Evolutionary conservation across 176 grass and related monocot genomes (phyloP).

Genomic region (Lolium multiflorum): DNA sequence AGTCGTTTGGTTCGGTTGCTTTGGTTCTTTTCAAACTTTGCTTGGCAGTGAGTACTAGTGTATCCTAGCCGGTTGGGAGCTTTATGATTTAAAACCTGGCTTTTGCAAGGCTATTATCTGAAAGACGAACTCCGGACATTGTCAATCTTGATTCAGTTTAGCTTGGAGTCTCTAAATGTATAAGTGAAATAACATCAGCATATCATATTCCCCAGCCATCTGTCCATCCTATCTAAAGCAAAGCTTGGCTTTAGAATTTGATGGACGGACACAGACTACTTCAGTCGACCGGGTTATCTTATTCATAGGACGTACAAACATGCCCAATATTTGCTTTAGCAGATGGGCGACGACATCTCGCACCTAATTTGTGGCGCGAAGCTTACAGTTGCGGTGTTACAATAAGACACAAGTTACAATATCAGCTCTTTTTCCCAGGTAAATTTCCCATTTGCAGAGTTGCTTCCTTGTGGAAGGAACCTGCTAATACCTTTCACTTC

Average conservation of each 20-base stretch:
- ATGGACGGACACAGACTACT: conserved; percentile 18
- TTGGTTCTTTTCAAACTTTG: too few relatives aligned
- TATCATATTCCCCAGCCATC: conserved; percentile 1
- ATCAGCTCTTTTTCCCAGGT: conserved; percentile 7
- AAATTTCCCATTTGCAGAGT: neutral
- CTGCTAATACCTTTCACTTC: conserved; percentile 3
- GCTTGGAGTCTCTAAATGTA: neutral
- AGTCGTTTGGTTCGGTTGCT: too few relatives aligned
- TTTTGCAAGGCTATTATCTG: too few relatives aligned
- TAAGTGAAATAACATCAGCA: conserved; percentile 7
- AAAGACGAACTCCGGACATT: neutral
- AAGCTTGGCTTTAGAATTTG: conserved; percentile 7
- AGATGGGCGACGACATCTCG: conserved; percentile 11
- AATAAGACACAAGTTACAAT: conserved; percentile 37
- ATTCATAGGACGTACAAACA: neutral
- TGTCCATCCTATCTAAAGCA: neutral
- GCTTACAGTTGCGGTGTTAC: conserved; percentile 30
- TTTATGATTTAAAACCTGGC: too few relatives aligned
- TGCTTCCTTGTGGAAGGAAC: conserved; percentile 30
- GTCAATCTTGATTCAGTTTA: neutral
- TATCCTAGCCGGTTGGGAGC: too few relatives aligned
- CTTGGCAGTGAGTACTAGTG: too few relatives aligned
- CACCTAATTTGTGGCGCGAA: conserved; percentile 8
- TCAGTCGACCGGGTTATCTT: neutral
- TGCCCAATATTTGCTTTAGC: conserved; percentile 50